Evolutionary conservation across 306 rosid genomes (phyloP), one percentile per base, ranked within the genome.

Genomic region (Mucuna pruriens): DNA sequence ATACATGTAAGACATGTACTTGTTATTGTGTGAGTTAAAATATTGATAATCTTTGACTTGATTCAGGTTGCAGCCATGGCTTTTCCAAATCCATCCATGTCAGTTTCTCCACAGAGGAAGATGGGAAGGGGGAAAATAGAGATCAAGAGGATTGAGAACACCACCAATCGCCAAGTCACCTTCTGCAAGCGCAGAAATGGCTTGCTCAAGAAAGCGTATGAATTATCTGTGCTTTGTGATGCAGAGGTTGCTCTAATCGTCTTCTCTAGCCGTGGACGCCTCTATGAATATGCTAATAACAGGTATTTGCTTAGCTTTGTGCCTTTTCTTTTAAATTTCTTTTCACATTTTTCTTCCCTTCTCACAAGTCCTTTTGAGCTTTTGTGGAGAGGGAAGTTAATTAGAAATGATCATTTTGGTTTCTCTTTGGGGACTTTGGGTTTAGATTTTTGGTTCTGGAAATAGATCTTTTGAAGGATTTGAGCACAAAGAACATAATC

Each of bases 141-240:
- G 92, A 96, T 96, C 85, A 93, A 93, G 90, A 45, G 99, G 92
- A 96, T 96, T 75, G 99, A 96, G 84, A 96, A 96, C 94, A 93
- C 98, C 0, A 96, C 99, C 12, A 96, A 96, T 86, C 97, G 99
- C 15, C 99, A 96, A 90, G 99, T 96, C 6, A 96, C 99, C 44
- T 96, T 96, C 88, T 96, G 99, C 85, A 96, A 96, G 65, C 85
- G 99, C 26, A 84, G 99, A 67, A 96, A 93, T 77, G 98, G 99
- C 0, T 79, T 96, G 46, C 91, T 93, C 38, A 96, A 96, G 86
- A 96, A 96, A 78, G 99, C 99, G 5, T 96, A 96, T 88, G 99
- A 96, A 76, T 86, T 96, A 74, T 96, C 99, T 82, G 99, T 96
- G 45, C 97, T 96, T 19, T 96, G 99, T 87, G 99, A 96, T 85